phyloP scores from a whole-genome alignment of 495 filamentous ascomycete species.

The Friedmanniomyces endolithicus region DNA sequence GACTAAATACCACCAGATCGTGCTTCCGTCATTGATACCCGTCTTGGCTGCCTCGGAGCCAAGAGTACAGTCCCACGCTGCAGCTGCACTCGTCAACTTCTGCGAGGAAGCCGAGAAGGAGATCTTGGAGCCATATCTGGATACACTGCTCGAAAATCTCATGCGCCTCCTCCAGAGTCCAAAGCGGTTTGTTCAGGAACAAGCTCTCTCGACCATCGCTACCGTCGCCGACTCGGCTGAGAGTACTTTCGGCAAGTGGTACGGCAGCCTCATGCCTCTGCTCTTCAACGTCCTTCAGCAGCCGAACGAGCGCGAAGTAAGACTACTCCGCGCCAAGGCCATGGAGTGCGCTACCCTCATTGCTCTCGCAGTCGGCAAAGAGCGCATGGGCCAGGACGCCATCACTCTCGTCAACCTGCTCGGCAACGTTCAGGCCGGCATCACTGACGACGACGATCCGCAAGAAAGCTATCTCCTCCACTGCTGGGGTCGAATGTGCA shows the following conservation, averaged over 20 bases:
- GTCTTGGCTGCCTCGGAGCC: conserved; percentile 83
- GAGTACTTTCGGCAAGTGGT: conserved; percentile 89
- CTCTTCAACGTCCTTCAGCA: conserved; percentile 78
- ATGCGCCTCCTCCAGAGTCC: conserved; percentile 73
- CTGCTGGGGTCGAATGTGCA: conserved; percentile 99
- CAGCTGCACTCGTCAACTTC: conserved; percentile 95
- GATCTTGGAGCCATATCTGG: conserved; percentile 86
- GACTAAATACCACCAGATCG: conserved; percentile 75
- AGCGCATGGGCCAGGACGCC: conserved; percentile 79
- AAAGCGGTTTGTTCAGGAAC: conserved; percentile 95
- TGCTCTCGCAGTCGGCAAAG: conserved; percentile 85
- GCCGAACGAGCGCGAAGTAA: conserved; percentile 83
- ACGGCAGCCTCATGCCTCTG: conserved; percentile 86
- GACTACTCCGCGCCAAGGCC: conserved; percentile 85
- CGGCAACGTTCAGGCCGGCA: conserved; percentile 72
- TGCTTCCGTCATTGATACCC: conserved; percentile 81
- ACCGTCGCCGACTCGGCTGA: conserved; percentile 98
- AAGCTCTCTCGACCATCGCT: conserved; percentile 94
- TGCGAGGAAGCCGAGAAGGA: conserved; percentile 96
- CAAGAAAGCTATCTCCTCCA: conserved; percentile 95
- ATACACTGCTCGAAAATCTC: conserved; percentile 68
- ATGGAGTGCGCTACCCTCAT: conserved; percentile 99
- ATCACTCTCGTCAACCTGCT: conserved; percentile 73
- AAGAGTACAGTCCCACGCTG: conserved; percentile 91
- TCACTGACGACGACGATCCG: conserved; percentile 86